Evolutionary conservation across 495 filamentous ascomycete species (phyloP).

Genomic region (Tricharina praecox): DNA sequence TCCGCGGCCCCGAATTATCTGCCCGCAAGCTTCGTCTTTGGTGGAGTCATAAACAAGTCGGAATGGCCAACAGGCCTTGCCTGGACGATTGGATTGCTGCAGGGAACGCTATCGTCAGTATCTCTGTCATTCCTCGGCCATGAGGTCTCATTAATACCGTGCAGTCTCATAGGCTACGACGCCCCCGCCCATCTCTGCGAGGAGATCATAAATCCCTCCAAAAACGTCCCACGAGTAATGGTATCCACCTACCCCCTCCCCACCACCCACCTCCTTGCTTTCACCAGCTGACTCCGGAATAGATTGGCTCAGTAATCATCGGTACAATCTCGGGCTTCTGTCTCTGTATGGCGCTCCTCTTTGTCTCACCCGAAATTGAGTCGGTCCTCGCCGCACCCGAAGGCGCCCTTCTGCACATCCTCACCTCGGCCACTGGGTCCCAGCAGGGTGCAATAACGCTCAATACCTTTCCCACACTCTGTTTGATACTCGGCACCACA

Average conservation of each 20-base stretch:
- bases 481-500: conserved; percentile 52
- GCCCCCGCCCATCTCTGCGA: conserved; percentile 40
- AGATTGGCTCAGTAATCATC: conserved; percentile 48
- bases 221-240: conserved; percentile 56
- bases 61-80: conserved; percentile 40
- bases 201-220: conserved; percentile 53
- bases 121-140: not conserved
- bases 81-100: conserved; percentile 29
- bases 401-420: conserved; percentile 52
- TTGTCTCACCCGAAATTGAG: conserved; percentile 43
- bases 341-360: conserved; percentile 49
- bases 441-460: conserved; percentile 50
- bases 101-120: not conserved
- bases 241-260: too few relatives aligned
- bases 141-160: too few relatives aligned
- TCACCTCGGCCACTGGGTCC: conserved; percentile 50
- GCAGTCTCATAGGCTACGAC: conserved; percentile 22
- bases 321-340: conserved; percentile 50
- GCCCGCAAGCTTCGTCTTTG: conserved; percentile 30
- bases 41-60: conserved; percentile 32
- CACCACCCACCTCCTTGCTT: too few relatives aligned
- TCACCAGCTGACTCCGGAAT: too few relatives aligned
- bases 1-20: conserved; percentile 31
- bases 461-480: conserved; percentile 54
- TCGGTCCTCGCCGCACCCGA: conserved; percentile 42